A percentile compares a stretch with the other conserved stretches of the same genome.
These are phyloP conservation scores for Pseudogymnoascus sp. DNA, from an alignment of 2,329 filamentous ascomycete species.

Conservation along the genomic window DNA sequence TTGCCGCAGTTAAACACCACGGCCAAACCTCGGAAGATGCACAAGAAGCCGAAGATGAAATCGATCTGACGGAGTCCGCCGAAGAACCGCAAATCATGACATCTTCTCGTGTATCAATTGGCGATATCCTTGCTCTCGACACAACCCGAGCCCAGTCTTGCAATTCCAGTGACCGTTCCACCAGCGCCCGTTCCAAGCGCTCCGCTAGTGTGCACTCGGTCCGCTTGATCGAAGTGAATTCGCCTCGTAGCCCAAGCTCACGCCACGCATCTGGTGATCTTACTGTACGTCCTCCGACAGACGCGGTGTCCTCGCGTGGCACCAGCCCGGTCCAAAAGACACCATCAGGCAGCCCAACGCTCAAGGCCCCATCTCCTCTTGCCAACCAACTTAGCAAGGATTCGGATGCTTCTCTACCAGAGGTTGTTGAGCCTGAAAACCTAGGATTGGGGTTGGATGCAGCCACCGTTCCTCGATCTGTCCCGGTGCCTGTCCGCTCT, in stretches of 20 bases:
- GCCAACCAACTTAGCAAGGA: not conserved
- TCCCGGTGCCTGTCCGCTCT: not conserved
- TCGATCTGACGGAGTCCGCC: slow-evolving; percentile 21
- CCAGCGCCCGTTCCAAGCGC: slow-evolving; percentile 17
- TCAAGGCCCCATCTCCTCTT: not conserved
- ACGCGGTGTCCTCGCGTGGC: not conserved
- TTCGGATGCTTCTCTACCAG: not conserved
- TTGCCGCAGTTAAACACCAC: slow-evolving; percentile 17
- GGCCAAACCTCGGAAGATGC: slow-evolving; percentile 17
- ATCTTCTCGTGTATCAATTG: slow-evolving; percentile 27
- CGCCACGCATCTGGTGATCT: not conserved
- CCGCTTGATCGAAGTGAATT: slow-evolving; percentile 26
- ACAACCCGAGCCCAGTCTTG: slow-evolving; percentile 10
- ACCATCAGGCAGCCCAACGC: not conserved
- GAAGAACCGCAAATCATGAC: slow-evolving; percentile 30
- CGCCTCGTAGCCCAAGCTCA: slow-evolving; percentile 18
- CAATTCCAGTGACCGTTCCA: slow-evolving; percentile 14
- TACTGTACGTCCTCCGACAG: not conserved
- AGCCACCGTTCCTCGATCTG: not conserved
- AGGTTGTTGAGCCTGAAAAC: not conserved
- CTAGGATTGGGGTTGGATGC: not conserved
- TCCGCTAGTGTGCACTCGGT: slow-evolving; percentile 26
- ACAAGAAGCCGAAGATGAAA: slow-evolving; percentile 11
- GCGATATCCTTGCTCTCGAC: slow-evolving; percentile 21
- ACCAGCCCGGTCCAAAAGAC: not conserved